Conservation (phyloP, 148 eudicot species). For the Spergularia bocconei region DNA sequence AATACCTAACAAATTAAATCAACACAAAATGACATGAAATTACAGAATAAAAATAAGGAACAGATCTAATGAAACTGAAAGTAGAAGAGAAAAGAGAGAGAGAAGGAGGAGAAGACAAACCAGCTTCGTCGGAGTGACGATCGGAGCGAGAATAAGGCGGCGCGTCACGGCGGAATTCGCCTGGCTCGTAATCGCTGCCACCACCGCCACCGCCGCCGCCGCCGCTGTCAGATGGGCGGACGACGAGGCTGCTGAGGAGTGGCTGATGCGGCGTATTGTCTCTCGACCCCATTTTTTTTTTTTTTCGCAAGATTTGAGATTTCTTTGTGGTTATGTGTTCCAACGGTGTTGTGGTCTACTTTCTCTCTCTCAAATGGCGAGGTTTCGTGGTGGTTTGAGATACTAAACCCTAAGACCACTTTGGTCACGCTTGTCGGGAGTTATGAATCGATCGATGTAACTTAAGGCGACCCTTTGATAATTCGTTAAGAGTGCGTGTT, state of each 20-base stretch:
- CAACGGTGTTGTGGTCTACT: neutral
- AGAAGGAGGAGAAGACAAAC: conserved; percentile 29
- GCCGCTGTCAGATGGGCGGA: conserved; percentile 65
- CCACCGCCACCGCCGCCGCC: conserved; percentile 38
- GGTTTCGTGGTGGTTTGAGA: neutral
- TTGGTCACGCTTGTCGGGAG: too few species aligned
- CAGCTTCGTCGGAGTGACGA: conserved; percentile 52
- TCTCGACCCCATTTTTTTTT: conserved; percentile 58
- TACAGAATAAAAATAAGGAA: too few species aligned
- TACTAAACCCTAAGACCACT: conserved; percentile 17
- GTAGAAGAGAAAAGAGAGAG: neutral
- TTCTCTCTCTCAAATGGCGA: neutral
- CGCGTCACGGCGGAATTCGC: conserved; percentile 78
- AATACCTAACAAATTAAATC: neutral
- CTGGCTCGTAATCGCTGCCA: conserved; percentile 82
- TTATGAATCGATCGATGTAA: too few species aligned
- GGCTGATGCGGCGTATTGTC: conserved; percentile 83
- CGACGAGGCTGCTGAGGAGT: conserved; percentile 83
- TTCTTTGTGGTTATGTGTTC: neutral
- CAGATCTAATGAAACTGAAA: neutral
- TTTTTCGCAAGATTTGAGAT: neutral
- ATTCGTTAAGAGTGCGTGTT: too few species aligned
- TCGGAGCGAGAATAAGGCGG: conserved; percentile 67
- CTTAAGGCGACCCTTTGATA: too few species aligned
- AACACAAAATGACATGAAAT: neutral